Base-by-base conservation (phyloP, 306 rosid species). In the Citrullus colocynthis region DNA sequence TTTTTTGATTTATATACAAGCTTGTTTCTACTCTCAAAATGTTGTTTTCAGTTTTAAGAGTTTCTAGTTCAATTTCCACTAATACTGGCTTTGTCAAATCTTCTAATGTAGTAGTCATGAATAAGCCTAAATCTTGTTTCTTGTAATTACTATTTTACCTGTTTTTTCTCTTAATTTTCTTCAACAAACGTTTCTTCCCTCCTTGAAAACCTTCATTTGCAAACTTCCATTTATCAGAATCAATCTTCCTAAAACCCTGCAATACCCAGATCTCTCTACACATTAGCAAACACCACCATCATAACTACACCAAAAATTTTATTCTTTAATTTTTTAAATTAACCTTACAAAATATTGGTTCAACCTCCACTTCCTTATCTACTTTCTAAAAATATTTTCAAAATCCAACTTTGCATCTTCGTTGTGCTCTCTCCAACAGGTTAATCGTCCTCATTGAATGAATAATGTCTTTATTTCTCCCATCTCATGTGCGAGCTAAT, bases 191-290 rank as follows among this genome's bases (percentile, higher is more conserved):
- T 82, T 79, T 90, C 88, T 90, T 90, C 83, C 99, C 99, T 78
- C 92, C 86, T 24, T 84, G 89, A 79, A 95, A 95, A 8, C 89
- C 92, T 89, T 88, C 93, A 57, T 92, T 92, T 66, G 97, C 97
- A 85, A 95, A 95, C 88, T 92, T 96, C 99, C 99, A 95, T 3
- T 90, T 88, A 56, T 89, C 92, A 15, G 92, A 84, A 87, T 88
- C 93, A 77, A 95, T 82, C 87, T 95, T 95, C 89, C 85, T 87
- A 79, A 95, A 95, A 2, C 99, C 99, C 99, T 95, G 84, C 9
- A 51, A 9, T 32, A 32, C 36, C 36, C 36, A 32, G 3, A 32
- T 32, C 36, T 32, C 2, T 32, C 36, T 32, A 32, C 4, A 32
- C 36, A 32, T 32, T 3, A 32, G 36, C 36, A 32, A 32, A 24